These are phyloP conservation scores for Psilocybe cyanescens DNA, from an alignment of 768 basidiomycete species.

Conservation along the genomic window DNA sequence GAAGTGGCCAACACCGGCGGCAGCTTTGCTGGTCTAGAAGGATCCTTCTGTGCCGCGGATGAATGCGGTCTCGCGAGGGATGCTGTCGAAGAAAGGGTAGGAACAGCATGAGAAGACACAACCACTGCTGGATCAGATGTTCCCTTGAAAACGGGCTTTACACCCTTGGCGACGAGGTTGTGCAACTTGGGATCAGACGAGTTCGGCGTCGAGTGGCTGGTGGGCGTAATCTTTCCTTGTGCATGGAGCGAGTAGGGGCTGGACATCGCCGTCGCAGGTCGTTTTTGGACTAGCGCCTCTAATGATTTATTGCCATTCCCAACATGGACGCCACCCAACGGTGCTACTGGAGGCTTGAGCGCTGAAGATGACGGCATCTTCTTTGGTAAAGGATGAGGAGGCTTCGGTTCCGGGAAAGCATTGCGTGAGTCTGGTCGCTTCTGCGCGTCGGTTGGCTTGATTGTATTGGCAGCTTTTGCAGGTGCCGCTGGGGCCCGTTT, in stretches of 20 bases:
- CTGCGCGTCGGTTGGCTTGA: slow-evolving; percentile 14
- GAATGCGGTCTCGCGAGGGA: slow-evolving; percentile 61
- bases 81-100: slow-evolving; percentile 75
- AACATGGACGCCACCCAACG: slow-evolving; percentile 4
- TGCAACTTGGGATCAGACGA: slow-evolving; percentile 16
- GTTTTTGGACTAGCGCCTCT: slow-evolving; percentile 18
- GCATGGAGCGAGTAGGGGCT: slow-evolving; percentile 8
- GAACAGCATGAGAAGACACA: slow-evolving; percentile 74
- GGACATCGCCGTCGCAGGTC: slow-evolving; percentile 20
- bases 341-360: slow-evolving; percentile 5
- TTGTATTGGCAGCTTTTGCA: neutral
- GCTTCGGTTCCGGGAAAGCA: slow-evolving; percentile 9
- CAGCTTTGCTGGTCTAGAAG: slow-evolving; percentile 28
- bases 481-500: slow-evolving; percentile 1
- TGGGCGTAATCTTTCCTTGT: slow-evolving; percentile 15
- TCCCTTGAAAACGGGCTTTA: slow-evolving; percentile 56
- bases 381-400: slow-evolving; percentile 8
- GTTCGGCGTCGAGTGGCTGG: slow-evolving; percentile 21
- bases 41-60: slow-evolving; percentile 4
- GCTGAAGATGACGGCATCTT: slow-evolving; percentile 16
- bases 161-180: slow-evolving; percentile 25
- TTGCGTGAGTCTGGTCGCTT: slow-evolving; percentile 21
- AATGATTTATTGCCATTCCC: slow-evolving; percentile 14
- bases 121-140: slow-evolving; percentile 69
- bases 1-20: slow-evolving; percentile 27